Percentiles rank a stretch among this genome's conserved stretches.
Evolutionary conservation across 768 basidiomycete genomes (phyloP).

Genomic region (Psilocybe cyanescens): DNA sequence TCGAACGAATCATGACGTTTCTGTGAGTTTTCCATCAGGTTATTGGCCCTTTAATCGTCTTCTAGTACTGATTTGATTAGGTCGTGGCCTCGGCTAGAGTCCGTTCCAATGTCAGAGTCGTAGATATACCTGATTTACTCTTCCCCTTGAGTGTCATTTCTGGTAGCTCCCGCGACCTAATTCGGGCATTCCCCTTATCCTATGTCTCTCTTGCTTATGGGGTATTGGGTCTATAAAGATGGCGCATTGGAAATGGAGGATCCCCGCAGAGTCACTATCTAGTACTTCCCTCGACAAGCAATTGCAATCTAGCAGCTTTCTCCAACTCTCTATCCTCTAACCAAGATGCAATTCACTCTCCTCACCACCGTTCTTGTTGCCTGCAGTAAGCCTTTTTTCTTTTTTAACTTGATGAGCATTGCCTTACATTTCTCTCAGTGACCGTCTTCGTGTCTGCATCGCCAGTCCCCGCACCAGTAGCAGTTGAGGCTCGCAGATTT

Average conservation of each 20-base stretch:
- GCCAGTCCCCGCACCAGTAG: constrained; percentile 14
- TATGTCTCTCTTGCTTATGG: neutral
- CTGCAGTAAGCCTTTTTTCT: constrained; percentile 15
- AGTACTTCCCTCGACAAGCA: neutral
- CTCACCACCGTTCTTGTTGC: constrained; percentile 17
- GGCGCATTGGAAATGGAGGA: neutral
- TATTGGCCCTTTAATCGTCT: neutral
- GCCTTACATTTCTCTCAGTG: constrained; percentile 6
- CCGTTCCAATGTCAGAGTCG: neutral
- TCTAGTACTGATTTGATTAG: neutral
- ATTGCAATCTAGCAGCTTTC: neutral
- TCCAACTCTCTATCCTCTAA: neutral
- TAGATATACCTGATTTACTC: neutral
- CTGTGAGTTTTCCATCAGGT: neutral
- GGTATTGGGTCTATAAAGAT: neutral
- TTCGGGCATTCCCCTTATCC: constrained; percentile 7
- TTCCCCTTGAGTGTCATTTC: neutral
- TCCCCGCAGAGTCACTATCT: neutral
- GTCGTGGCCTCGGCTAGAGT: neutral
- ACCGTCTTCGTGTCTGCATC: constrained; percentile 21
- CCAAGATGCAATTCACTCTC: constrained; percentile 23
- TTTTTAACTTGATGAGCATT: neutral
- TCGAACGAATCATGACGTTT: neutral
- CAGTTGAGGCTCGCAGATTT: constrained; percentile 9
- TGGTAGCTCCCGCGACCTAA: neutral